Evolutionary conservation across 83 land plant genomes (phyloP).

Genomic region (Thuja plicata): DNA sequence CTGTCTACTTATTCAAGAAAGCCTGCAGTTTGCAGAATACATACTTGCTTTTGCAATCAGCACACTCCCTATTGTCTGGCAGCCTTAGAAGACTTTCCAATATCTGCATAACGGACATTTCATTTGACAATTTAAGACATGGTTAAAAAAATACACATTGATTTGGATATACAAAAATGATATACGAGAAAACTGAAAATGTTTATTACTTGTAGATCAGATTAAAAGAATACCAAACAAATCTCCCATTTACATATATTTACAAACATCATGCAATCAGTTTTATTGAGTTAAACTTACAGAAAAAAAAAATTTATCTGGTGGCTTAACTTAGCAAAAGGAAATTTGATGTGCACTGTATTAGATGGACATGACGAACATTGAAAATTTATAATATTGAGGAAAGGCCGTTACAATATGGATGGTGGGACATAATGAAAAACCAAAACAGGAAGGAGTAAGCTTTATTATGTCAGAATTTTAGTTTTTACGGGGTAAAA

Average conservation of each 20-base stretch:
- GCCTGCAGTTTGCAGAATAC: conserved; percentile 18
- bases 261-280: background rate
- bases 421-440: background rate
- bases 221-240: background rate
- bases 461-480: background rate
- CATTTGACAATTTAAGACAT: background rate
- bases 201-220: background rate
- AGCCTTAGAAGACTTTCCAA: conserved; percentile 81
- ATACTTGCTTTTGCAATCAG: conserved; percentile 89
- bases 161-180: background rate
- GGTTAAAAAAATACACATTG: background rate
- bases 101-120: conserved; percentile 41
- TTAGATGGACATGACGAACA: background rate
- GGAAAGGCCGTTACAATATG: background rate
- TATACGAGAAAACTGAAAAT: background rate
- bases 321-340: background rate
- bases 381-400: background rate
- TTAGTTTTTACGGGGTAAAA: no score
- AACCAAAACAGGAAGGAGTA: background rate
- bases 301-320: background rate
- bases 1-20: background rate
- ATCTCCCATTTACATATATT: background rate
- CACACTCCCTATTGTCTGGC: conserved; percentile 89
- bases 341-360: background rate
- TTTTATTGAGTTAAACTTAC: background rate